A percentile compares a stretch with the other conserved stretches of the same genome.
Evolutionary conservation across 441 rosid genomes (phyloP).

Genomic region (Sinapis alba): DNA sequence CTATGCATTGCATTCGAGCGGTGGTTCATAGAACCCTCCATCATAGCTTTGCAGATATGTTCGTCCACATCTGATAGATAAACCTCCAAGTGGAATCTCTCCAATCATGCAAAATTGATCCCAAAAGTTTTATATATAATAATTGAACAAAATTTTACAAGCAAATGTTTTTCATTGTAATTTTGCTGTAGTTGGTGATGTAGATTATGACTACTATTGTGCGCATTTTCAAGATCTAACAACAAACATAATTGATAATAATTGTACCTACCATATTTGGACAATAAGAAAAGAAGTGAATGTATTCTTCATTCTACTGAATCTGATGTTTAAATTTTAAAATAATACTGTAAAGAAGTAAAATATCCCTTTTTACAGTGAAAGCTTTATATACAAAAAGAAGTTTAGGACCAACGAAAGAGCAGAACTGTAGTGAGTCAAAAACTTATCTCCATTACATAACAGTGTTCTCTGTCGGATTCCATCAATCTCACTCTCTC

Average conservation of each 20-base stretch:
- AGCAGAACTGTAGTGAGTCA: conserved; percentile 45
- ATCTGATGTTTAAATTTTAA: neutral
- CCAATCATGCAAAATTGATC: neutral
- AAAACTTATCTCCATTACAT: conserved; percentile 45
- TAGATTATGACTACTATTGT: neutral
- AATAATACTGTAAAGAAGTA: neutral
- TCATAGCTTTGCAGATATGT: neutral
- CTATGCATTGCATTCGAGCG: neutral
- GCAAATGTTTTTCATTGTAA: conserved; percentile 2
- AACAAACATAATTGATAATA: conserved; percentile 28
- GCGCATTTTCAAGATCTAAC: conserved; percentile 29
- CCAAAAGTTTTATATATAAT: neutral
- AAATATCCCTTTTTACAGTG: neutral
- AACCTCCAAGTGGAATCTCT: neutral
- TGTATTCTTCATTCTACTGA: neutral
- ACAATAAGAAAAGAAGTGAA: neutral
- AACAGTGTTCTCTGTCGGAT: conserved; percentile 65
- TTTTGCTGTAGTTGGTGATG: conserved; percentile 14
- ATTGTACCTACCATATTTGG: conserved; percentile 31
- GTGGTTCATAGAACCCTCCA: neutral
- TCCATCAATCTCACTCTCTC: conserved; percentile 34
- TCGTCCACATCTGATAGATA: neutral
- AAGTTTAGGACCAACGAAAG: conserved; percentile 24
- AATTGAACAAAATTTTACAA: neutral
- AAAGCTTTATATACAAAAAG: neutral